phyloP scores from a whole-genome alignment of 2,329 filamentous ascomycete genomes.

The Bertia moriformis region DNA sequence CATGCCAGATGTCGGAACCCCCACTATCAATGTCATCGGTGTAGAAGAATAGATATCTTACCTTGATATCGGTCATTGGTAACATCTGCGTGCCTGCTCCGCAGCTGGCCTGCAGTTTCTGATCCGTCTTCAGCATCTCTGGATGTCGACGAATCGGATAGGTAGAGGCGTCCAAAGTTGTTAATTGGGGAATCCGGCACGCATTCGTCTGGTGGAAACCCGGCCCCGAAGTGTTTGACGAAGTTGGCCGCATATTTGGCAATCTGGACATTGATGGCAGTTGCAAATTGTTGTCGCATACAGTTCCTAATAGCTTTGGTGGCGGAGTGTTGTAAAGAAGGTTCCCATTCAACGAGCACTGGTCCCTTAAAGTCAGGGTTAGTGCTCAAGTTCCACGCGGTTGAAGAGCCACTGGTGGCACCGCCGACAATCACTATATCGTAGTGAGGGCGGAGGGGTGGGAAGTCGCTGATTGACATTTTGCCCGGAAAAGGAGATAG shows the following conservation, averaged over 20 bases:
- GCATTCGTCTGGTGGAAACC: slow-evolving; percentile 3
- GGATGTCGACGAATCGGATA: neutral
- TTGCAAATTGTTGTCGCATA: slow-evolving; percentile 8
- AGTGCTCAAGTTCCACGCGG: slow-evolving; percentile 4
- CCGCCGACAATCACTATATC: slow-evolving; percentile 7
- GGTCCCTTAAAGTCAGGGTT: slow-evolving; percentile 5
- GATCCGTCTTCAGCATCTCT: neutral
- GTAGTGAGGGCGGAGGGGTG: too few species aligned
- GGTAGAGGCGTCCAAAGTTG: neutral
- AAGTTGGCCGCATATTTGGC: slow-evolving; percentile 7
- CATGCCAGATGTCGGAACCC: slow-evolving; percentile 6
- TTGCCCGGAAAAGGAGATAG: too few species aligned
- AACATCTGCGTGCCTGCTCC: neutral
- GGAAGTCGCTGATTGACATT: too few species aligned
- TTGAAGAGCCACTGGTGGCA: slow-evolving; percentile 6
- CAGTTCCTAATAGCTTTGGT: slow-evolving; percentile 8
- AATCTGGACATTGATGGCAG: slow-evolving; percentile 6
- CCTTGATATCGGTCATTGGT: neutral
- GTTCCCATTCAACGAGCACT: slow-evolving; percentile 5
- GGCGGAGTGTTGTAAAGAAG: slow-evolving; percentile 6
- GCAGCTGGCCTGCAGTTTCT: neutral
- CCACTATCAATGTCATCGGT: slow-evolving; percentile 5
- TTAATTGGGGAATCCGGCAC: neutral
- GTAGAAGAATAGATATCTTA: slow-evolving; percentile 4
- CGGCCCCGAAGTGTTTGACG: slow-evolving; percentile 3